Base-by-base conservation (phyloP, 768 basidiomycete species). In the Clavaria fumosa region DNA sequence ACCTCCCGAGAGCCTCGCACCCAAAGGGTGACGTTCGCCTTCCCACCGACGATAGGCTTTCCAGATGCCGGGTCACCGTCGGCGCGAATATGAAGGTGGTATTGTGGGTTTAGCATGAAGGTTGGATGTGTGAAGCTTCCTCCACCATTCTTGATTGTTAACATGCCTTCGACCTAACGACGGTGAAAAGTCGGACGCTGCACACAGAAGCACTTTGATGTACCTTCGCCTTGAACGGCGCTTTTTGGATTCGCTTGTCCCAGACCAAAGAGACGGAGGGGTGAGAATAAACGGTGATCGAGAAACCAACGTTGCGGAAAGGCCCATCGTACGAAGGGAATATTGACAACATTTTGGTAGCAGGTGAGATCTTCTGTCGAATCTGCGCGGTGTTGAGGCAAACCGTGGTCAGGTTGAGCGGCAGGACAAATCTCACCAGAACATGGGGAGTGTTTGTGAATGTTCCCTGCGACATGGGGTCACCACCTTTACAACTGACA, bases 31-130 rank as follows among this genome's bases (percentile, higher is more conserved):
- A 70, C 50, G 6, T 52, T 53, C 5, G 64, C 58, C 47, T 66
- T 75, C 47, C 52, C 21, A 35, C 26, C 36, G 17, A 30, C 14
- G 34, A 36, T 5, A 27, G 20, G 26, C 35, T 24, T 36, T 38
- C 21, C n/a, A 32, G n/a, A n/a, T n/a, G n/a, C n/a, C n/a, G n/a
- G n/a, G n/a, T 33, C 32, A 45, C 41, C 38, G 41, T 37, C 27
- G 46, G 69, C 59, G 37, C 65, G 59, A 14, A 93, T 57, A 5
- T 57, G 65, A 10, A 96, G 60, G 39, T 68, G 66, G 55, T 85
- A 96, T 50, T 95, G 88, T 0, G 91, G 91, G 50, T 96, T 97
- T 34, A 71, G 55, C 75, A 93, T 81, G 55, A 81, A 95, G 0
- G 80, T 78, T 1, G 84, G 73, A 45, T 75, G 64, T 4, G 72